Evolutionary conservation across 805 yeast species (phyloP), one percentile per base, ranked within the genome.

Genomic region (Jamesozyma jinghongensis): DNA sequence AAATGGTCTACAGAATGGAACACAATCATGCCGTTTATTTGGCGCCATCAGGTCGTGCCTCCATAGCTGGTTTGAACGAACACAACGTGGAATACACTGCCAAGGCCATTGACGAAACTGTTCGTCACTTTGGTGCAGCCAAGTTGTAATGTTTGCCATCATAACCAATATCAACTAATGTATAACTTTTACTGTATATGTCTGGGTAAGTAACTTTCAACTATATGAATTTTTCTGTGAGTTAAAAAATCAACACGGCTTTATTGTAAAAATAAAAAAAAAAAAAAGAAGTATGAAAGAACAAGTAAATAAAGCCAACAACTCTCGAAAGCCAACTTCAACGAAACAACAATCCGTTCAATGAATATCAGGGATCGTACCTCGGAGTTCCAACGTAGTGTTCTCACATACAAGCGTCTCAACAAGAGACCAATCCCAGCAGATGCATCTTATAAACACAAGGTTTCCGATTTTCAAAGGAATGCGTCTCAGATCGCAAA

Each of bases 351-450:
- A n/a, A n/a, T n/a, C n/a, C n/a, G n/a, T n/a, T n/a, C 12, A 10
- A 56, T 52, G 53, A 55, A 62, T 41, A 62, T 69, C 37, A 90
- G 83, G 57, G 94, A 90, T 64, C 71, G 98, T 50, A 90, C 97
- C 7, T 71, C 76, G 46, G 97, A 90, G 69, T 90, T 90, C 67
- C 90, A 87, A 51, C 88, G 87, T 56, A 86, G 95, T 57, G 96
- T 90, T 25, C 65, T 77, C 35, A 76, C 88, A 2, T 80, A 81
- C 61, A 79, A 80, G 56, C 77, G 76, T 51, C 74, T 76, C 40
- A 69, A 81, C 61, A 79, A 80, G 56, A 76, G 76, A 50, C 74
- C 75, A 41, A 69, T 75, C 52, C 70, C 74, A 19, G 22, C 26
- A 25, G 35, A 34, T 20, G 19, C 20, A 6, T 19, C 19, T 18